Evolutionary conservation across 2,329 filamentous ascomycete species (phyloP).

Genomic region (Fusarium falciforme): DNA sequence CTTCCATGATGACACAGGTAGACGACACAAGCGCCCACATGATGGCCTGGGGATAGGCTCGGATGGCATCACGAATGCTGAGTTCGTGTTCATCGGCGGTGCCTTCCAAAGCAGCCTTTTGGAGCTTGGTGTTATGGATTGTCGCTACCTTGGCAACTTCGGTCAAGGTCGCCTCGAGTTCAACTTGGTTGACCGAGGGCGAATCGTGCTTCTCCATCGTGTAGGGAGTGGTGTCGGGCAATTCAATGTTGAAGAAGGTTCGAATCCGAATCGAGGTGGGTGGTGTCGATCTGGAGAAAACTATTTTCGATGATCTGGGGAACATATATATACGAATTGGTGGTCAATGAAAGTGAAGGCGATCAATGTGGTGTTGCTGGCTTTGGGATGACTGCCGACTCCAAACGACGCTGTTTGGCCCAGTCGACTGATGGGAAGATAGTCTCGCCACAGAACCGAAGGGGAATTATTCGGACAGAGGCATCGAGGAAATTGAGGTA

Average conservation of each 20-base stretch:
- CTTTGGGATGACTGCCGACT: no score
- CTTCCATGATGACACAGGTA: conserved; percentile 56
- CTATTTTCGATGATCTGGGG: not conserved
- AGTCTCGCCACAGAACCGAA: not conserved
- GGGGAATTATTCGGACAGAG: not conserved
- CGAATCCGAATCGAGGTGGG: not conserved
- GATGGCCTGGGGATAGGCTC: conserved; percentile 49
- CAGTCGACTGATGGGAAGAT: not conserved
- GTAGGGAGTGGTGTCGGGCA: not conserved
- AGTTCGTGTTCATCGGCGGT: conserved; percentile 37
- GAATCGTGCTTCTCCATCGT: not conserved
- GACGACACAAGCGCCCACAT: conserved; percentile 50
- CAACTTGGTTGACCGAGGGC: not conserved
- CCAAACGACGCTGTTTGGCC: not conserved
- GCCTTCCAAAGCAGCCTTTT: not conserved
- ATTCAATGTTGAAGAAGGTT: not conserved
- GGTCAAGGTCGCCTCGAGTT: not conserved
- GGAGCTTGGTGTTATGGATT: not conserved
- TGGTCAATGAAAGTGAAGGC: not conserved
- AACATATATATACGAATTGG: not conserved
- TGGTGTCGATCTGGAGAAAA: not conserved
- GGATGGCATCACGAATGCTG: conserved; percentile 41
- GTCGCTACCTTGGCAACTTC: not conserved
- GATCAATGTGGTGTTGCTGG: not conserved
- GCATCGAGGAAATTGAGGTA: not conserved